A percentile compares a stretch with the other conserved stretches of the same genome.
These are phyloP conservation scores for Arxiozyma slooffiae DNA, from an alignment of 1,139 yeast genomes.

Conservation along the genomic window DNA sequence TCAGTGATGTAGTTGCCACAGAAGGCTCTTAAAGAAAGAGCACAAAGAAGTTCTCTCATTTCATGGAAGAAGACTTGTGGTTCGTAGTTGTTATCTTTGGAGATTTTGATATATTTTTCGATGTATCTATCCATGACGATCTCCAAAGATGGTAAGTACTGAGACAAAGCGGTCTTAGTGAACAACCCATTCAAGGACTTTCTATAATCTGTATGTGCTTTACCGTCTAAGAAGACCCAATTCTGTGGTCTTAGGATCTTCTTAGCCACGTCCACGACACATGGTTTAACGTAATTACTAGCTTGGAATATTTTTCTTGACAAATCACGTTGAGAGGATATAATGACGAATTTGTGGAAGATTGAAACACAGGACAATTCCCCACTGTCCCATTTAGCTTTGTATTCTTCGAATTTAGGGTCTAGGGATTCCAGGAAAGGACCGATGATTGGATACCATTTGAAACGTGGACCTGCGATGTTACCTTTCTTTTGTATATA, in stretches of 20 bases:
- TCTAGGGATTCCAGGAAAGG: slow-evolving; percentile 93
- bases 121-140: slow-evolving; percentile 72
- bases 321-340: slow-evolving; percentile 83
- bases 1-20: slow-evolving; percentile 93
- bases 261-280: slow-evolving; percentile 93
- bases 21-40: slow-evolving; percentile 81
- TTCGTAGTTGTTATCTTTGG: slow-evolving; percentile 40
- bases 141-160: slow-evolving; percentile 79
- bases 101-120: slow-evolving; percentile 48
- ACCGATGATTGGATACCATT: slow-evolving; percentile 90
- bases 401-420: slow-evolving; percentile 90
- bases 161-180: slow-evolving; percentile 70
- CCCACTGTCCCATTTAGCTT: slow-evolving; percentile 90
- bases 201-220: slow-evolving; percentile 88
- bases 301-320: slow-evolving; percentile 82
- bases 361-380: slow-evolving; percentile 92
- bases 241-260: slow-evolving; percentile 88
- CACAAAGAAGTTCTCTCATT: slow-evolving; percentile 93
- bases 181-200: slow-evolving; percentile 82
- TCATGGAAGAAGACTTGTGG: slow-evolving; percentile 79
- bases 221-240: slow-evolving; percentile 97
- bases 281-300: slow-evolving; percentile 84
- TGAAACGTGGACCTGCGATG: slow-evolving; percentile 81
- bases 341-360: slow-evolving; percentile 93
- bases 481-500: slow-evolving; percentile 73